phyloP scores from a whole-genome alignment of 148 eudicot genomes.

The Camellia granthamiana region DNA sequence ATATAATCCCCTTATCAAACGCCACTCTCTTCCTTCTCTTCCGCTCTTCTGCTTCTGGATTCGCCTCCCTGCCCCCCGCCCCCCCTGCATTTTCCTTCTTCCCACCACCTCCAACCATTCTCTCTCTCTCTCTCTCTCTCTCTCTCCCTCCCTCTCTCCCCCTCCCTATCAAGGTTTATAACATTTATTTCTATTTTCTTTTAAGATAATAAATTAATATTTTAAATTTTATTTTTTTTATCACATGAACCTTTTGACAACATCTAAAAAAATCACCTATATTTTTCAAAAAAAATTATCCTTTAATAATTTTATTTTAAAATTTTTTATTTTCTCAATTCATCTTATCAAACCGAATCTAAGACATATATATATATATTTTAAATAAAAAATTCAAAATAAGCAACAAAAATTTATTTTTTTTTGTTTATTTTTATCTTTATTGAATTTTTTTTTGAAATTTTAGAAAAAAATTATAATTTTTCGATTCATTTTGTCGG shows the following conservation, averaged over 20 bases:
- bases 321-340: no score
- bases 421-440: no score
- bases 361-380: background rate
- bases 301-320: background rate
- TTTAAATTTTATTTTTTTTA: background rate
- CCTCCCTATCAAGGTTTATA: no score
- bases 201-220: no score
- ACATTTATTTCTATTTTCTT: background rate
- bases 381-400: background rate
- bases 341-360: background rate
- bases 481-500: background rate
- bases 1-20: constrained; percentile 34
- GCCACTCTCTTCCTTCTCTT: constrained; percentile 55
- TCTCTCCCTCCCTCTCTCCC: background rate
- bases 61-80: constrained; percentile 24
- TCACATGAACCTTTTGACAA: background rate
- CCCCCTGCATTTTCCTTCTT: constrained; percentile 33
- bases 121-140: background rate
- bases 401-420: background rate
- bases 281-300: no score
- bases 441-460: no score
- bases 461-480: no score
- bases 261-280: no score
- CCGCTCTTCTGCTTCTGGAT: constrained; percentile 66
- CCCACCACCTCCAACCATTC: constrained; percentile 18